Conservation (phyloP, 345 rosid species). For the Cardiospermum halicacabum region DNA sequence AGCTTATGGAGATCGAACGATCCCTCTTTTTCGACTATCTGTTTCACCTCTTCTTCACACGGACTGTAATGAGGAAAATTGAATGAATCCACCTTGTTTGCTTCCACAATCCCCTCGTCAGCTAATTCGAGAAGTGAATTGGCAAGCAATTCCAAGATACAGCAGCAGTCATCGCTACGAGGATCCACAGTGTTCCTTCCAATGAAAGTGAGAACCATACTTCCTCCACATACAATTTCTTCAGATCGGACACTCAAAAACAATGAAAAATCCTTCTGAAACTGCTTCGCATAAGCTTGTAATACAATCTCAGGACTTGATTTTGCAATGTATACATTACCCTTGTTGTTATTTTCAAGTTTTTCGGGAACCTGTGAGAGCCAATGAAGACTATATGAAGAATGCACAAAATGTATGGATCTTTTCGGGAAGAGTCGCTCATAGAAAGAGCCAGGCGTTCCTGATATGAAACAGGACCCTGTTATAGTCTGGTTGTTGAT, state of each 20-base stretch:
- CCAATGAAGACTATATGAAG: slow-evolving; percentile 21
- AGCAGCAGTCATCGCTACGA: no score
- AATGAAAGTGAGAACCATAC: slow-evolving; percentile 18
- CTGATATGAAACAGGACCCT: slow-evolving; percentile 39
- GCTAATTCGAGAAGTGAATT: no score
- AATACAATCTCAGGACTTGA: slow-evolving; percentile 16
- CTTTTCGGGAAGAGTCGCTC: slow-evolving; percentile 19
- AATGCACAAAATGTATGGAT: slow-evolving; percentile 16
- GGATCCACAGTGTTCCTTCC: no score
- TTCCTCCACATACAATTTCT: slow-evolving; percentile 25
- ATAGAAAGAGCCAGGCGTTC: slow-evolving; percentile 41
- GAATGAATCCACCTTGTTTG: slow-evolving; percentile 36
- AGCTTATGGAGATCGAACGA: slow-evolving; percentile 31
- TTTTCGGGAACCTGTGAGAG: slow-evolving; percentile 17
- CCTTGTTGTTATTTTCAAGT: slow-evolving; percentile 19
- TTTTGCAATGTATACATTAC: slow-evolving; percentile 19
- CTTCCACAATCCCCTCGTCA: no score
- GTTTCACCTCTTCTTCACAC: slow-evolving; percentile 21
- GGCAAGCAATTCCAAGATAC: no score
- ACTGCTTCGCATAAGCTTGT: slow-evolving; percentile 25
- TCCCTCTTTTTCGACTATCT: slow-evolving; percentile 29
- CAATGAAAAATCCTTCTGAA: slow-evolving; percentile 10
- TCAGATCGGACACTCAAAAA: slow-evolving; percentile 20
- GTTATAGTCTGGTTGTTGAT: no score
- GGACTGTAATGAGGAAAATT: slow-evolving; percentile 35